phyloP scores from a whole-genome alignment of 352 stramenopile species.

The Pythium rhizo-oryzae region DNA sequence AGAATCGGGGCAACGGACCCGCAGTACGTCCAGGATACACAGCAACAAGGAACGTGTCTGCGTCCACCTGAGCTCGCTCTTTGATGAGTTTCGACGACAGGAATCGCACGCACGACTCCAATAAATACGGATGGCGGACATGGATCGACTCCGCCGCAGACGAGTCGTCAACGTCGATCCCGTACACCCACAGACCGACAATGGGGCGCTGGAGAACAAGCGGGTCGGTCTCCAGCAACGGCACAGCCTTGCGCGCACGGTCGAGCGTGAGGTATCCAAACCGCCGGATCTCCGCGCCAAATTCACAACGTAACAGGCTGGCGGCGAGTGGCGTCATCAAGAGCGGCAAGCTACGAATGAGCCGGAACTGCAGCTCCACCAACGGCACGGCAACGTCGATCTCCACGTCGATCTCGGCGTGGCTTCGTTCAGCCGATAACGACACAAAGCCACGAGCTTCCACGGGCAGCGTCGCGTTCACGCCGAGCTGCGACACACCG shows the following conservation, averaged over 20 bases:
- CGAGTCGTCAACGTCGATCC: constrained; percentile 51
- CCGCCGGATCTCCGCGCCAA: constrained; percentile 39
- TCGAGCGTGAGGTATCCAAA: constrained; percentile 77
- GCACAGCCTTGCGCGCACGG: constrained; percentile 73
- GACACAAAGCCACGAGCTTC: constrained; percentile 8
- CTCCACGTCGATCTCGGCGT: constrained; percentile 24
- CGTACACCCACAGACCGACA: constrained; percentile 78
- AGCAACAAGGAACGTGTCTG: constrained; percentile 69
- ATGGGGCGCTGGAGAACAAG: constrained; percentile 67
- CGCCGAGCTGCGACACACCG: no score
- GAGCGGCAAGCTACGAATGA: constrained; percentile 72
- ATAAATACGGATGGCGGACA: constrained; percentile 56
- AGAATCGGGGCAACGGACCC: constrained; percentile 64
- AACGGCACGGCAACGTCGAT: constrained; percentile 43
- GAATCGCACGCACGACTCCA: constrained; percentile 61
- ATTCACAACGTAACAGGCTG: constrained; percentile 61
- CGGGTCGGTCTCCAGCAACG: constrained; percentile 71
- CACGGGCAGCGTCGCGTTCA: constrained; percentile 1
- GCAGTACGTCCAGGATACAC: constrained; percentile 44
- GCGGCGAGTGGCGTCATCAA: constrained; percentile 75
- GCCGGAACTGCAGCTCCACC: constrained; percentile 46
- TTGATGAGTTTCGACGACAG: constrained; percentile 55
- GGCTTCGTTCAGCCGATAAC: constrained; percentile 7
- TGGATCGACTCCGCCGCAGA: constrained; percentile 33
- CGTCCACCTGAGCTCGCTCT: constrained; percentile 53